Evolutionary conservation across 2,329 filamentous ascomycete species (phyloP), one percentile per base, ranked within the genome.

Genomic region (Colletotrichum eremochloae): DNA sequence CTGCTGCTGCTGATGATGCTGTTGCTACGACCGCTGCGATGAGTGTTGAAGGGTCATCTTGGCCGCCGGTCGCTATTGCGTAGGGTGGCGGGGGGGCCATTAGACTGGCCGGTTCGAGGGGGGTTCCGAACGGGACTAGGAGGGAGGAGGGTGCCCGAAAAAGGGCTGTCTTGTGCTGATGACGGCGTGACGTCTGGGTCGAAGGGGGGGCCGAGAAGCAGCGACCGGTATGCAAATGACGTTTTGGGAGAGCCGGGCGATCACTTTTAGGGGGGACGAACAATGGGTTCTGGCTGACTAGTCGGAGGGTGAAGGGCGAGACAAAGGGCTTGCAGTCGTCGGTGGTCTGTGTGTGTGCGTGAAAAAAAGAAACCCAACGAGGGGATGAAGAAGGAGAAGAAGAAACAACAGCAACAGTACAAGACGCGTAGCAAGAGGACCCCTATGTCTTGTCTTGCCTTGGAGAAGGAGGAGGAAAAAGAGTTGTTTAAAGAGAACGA

Each of bases 71-170:
- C 68, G 68, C 71, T 67, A 74, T 74, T 31, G 63, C 63, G 53
- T 58, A 72, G 58, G 68, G 68, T 66, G 68, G 68, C 60, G 71
- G 71, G 55, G 68, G 71, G 68, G 68, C 63, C 71, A 72, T 69
- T 65, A 61, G 62, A 46, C 61, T 55, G 72, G 62, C 40, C 56
- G 55, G 57, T 58, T 50, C 50, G 55, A 46, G n/a, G 44, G 44
- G 55, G 31, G 42, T 31, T 50, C 33, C 40, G 50, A 68, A 63
- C 46, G 61, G 48, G 60, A 61, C 68, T 71, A 73, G 20, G 40
- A 44, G 42, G 50, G 14, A 66, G 57, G 46, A 50, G 57, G 62
- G 56, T 44, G 52, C 15, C 40, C 20, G 31, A n/a, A 71, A 60
- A 42, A 60, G 31, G 53, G 57, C 12, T 46, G 63, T 64, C 52